A percentile compares a stretch with the other conserved stretches of the same genome.
Evolutionary conservation across 1,284 basidiomycete species (phyloP).

Genomic region (Grifola frondosa): DNA sequence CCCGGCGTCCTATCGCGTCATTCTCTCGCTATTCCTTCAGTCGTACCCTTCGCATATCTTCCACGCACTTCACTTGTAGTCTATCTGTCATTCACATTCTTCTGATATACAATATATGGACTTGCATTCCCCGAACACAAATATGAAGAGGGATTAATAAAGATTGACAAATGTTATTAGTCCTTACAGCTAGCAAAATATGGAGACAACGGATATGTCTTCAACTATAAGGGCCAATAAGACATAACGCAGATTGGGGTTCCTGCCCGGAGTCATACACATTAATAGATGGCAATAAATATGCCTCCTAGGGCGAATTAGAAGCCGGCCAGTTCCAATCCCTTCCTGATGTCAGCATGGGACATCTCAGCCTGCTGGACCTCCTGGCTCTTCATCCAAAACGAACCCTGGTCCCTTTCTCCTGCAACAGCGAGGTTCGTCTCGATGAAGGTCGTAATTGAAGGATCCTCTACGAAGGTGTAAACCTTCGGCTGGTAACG

Average conservation of each 20-base stretch:
- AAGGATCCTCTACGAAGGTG: conserved; percentile 45
- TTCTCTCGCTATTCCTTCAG: too few species aligned
- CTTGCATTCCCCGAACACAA: conserved; percentile 11
- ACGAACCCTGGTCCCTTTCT: conserved; percentile 46
- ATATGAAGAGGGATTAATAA: too few species aligned
- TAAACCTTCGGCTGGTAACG: conserved; percentile 58
- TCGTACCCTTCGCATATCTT: conserved; percentile 4
- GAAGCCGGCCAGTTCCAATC: conserved; percentile 61
- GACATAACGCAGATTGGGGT: too few species aligned
- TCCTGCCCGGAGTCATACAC: too few species aligned
- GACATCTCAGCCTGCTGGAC: conserved; percentile 56
- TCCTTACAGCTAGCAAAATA: neutral
- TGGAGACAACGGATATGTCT: conserved; percentile 2
- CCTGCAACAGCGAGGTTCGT: conserved; percentile 42
- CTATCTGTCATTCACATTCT: conserved; percentile 12
- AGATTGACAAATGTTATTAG: conserved; percentile 3
- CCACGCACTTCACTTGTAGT: conserved; percentile 14
- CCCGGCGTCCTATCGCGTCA: too few species aligned
- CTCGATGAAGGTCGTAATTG: conserved; percentile 48
- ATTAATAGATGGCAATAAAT: conserved; percentile 16
- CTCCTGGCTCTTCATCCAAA: conserved; percentile 58
- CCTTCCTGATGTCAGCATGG: conserved; percentile 61
- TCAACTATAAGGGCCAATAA: too few species aligned
- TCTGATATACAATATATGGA: conserved; percentile 24
- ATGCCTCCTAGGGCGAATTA: conserved; percentile 25